Evolutionary conservation across 441 rosid species (phyloP).

Genomic region (Kokia cookei): DNA sequence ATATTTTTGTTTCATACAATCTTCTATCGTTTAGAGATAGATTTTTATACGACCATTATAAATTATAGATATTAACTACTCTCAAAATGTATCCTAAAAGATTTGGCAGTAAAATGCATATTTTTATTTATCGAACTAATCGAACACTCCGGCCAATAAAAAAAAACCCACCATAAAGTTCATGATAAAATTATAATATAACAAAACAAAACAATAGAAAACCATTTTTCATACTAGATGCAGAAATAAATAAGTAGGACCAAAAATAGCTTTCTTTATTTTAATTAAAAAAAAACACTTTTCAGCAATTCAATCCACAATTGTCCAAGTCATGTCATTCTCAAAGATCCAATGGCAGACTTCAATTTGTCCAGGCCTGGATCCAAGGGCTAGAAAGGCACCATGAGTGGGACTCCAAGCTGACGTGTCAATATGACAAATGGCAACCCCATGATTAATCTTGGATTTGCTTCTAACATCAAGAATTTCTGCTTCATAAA

Average conservation of each 20-base stretch:
- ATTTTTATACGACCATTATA: too few species aligned
- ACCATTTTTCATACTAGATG: background rate
- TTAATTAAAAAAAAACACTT: background rate
- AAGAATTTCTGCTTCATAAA: constrained; percentile 38
- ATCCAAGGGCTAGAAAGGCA: constrained; percentile 42
- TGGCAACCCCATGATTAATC: constrained; percentile 38
- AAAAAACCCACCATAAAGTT: background rate
- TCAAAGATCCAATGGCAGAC: constrained; percentile 59
- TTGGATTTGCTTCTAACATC: constrained; percentile 13
- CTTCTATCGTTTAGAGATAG: too few species aligned
- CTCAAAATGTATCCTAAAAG: background rate
- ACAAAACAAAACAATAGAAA: background rate
- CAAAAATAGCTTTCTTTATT: background rate
- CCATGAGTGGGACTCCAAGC: constrained; percentile 42
- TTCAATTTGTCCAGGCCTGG: constrained; percentile 35
- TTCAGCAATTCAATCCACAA: constrained; percentile 11
- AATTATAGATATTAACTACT: background rate
- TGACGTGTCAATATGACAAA: constrained; percentile 54
- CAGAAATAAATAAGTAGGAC: background rate
- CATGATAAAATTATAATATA: background rate
- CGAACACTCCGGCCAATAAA: background rate
- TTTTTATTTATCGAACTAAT: background rate
- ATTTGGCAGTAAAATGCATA: background rate
- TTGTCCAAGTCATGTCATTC: constrained; percentile 44
- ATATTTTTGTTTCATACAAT: too few species aligned